Evolutionary conservation across 139 green algal genomes (phyloP).

Genomic region (Choricystis sp.): DNA sequence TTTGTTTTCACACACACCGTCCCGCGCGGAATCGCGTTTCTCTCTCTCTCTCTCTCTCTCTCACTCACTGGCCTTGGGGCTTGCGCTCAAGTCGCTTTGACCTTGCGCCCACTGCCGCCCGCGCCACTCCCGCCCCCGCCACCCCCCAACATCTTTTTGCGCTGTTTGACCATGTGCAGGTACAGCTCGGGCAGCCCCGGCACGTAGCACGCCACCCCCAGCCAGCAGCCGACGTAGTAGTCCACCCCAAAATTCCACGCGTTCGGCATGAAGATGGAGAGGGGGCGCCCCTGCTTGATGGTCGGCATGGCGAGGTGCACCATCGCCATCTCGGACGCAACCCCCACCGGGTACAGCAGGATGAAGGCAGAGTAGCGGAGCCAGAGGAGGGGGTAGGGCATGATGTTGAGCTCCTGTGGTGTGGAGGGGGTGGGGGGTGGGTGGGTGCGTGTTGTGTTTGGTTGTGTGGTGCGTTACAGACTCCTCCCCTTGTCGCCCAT

Average conservation of each 20-base stretch:
- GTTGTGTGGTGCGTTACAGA: background rate
- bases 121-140: background rate
- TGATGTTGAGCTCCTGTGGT: constrained; percentile 28
- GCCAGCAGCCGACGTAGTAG: constrained; percentile 44
- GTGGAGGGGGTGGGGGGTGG: background rate
- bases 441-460: too few relatives aligned
- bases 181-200: constrained; percentile 65
- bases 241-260: constrained; percentile 60
- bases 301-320: constrained; percentile 44
- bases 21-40: too few relatives aligned
- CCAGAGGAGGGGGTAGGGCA: constrained; percentile 61
- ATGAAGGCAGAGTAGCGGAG: constrained; percentile 83
- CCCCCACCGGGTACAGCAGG: constrained; percentile 76
- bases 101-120: too few relatives aligned
- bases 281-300: constrained; percentile 12
- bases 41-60: background rate
- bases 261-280: constrained; percentile 63
- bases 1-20: background rate
- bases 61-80: background rate
- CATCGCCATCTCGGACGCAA: constrained; percentile 68
- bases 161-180: constrained; percentile 69
- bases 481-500: too few relatives aligned
- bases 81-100: background rate
- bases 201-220: constrained; percentile 28
- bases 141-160: constrained; percentile 50